These are phyloP conservation scores for Lactarius evosmus DNA, from an alignment of 768 basidiomycete genomes.

Conservation along the genomic window DNA sequence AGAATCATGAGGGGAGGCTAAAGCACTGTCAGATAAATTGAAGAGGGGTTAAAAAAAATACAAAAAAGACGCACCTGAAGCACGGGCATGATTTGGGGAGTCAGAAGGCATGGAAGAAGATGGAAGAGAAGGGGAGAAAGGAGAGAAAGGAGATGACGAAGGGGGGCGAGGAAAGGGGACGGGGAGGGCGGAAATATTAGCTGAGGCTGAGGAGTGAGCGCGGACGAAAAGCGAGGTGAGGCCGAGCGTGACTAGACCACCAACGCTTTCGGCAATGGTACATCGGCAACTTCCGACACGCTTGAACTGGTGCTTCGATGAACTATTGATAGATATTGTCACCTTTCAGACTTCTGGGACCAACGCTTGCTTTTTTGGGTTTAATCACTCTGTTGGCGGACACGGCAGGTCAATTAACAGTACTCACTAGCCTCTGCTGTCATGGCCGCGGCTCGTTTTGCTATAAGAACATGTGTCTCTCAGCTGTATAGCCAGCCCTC, in stretches of 20 bases:
- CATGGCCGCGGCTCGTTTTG: neutral
- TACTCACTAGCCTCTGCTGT: neutral
- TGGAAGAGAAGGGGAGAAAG: conserved; percentile 33
- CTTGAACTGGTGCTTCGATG: neutral
- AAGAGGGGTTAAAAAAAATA: conserved; percentile 21
- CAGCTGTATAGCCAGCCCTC: neutral
- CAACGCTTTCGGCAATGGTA: neutral
- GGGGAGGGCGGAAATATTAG: conserved; percentile 11
- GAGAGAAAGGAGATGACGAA: conserved; percentile 31
- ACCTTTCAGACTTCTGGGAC: too few species aligned
- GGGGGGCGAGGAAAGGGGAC: conserved; percentile 32
- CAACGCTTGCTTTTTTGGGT: too few species aligned
- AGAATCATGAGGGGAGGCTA: conserved; percentile 62
- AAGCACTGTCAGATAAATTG: conserved; percentile 26
- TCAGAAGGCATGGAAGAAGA: conserved; percentile 61
- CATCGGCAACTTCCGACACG: neutral
- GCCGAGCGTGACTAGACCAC: neutral
- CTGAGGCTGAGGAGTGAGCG: conserved; percentile 19
- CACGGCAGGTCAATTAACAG: too few species aligned
- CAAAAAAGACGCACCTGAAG: conserved; percentile 48
- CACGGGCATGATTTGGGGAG: conserved; percentile 47
- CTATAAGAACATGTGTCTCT: neutral
- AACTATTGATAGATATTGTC: too few species aligned
- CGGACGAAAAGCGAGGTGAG: conserved; percentile 22
- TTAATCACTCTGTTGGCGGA: too few species aligned